Evolutionary conservation across 2,329 filamentous ascomycete species (phyloP).

Genomic region (Claviceps citrina): DNA sequence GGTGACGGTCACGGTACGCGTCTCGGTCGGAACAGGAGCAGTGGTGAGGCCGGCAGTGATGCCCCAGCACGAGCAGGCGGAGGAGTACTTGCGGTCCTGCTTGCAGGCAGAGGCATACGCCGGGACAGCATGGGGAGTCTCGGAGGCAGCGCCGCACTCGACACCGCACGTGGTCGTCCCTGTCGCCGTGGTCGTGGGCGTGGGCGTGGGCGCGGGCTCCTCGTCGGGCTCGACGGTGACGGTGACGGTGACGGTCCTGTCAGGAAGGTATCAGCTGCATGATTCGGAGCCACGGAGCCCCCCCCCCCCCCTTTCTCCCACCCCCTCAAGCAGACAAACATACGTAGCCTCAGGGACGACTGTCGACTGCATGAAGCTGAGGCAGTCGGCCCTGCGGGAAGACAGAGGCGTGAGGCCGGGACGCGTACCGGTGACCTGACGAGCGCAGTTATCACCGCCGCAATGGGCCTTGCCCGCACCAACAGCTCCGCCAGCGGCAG

Average conservation of each 20-base stretch:
- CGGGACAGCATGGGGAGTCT: slow-evolving; percentile 20
- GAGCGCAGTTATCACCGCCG: slow-evolving; percentile 30
- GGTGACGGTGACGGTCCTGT: slow-evolving; percentile 23
- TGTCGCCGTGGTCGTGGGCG: too few species aligned
- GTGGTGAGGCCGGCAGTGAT: slow-evolving; percentile 25
- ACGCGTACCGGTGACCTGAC: slow-evolving; percentile 28
- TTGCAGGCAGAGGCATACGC: slow-evolving; percentile 26
- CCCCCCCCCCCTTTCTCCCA: not conserved
- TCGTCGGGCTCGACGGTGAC: slow-evolving; percentile 21
- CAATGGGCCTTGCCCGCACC: slow-evolving; percentile 21
- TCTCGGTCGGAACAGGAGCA: slow-evolving; percentile 23
- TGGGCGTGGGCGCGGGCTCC: too few species aligned
- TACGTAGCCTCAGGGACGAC: slow-evolving; percentile 27
- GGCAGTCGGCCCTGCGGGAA: slow-evolving; percentile 24
- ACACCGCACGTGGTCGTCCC: slow-evolving; percentile 16
- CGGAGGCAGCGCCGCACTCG: slow-evolving; percentile 18
- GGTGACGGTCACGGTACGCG: slow-evolving; percentile 26
- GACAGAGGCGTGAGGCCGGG: slow-evolving; percentile 19
- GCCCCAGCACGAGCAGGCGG: slow-evolving; percentile 30
- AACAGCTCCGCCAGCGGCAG: slow-evolving; percentile 21
- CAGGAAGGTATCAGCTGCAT: not conserved
- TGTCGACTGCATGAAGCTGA: slow-evolving; percentile 24
- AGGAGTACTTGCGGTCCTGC: slow-evolving; percentile 20
- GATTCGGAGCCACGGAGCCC: not conserved
- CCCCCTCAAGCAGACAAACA: slow-evolving; percentile 8